Conservation (phyloP, 768 basidiomycete species). For the Boletus huronensis region DNA sequence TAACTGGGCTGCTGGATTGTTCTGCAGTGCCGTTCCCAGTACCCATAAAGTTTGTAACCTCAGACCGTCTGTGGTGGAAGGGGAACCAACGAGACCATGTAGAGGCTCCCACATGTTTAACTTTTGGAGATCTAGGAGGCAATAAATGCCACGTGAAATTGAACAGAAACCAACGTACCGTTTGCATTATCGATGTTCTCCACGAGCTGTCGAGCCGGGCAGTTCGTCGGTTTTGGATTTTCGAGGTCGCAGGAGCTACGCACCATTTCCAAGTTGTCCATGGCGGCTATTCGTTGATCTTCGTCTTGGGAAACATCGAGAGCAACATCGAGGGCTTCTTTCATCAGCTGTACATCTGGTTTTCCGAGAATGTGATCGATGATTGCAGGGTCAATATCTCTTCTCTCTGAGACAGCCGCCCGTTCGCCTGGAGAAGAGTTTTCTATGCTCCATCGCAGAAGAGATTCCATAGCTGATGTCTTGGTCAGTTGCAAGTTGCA, state of each 20-base stretch:
- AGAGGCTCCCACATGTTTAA: constrained; percentile 79
- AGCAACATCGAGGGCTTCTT: constrained; percentile 67
- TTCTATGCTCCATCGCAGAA: constrained; percentile 81
- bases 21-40: constrained; percentile 84
- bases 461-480: constrained; percentile 55
- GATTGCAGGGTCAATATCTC: constrained; percentile 74
- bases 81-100: constrained; percentile 55
- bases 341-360: constrained; percentile 80
- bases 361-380: constrained; percentile 85
- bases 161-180: constrained; percentile 33
- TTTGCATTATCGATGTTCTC: constrained; percentile 93
- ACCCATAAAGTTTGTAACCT: constrained; percentile 78
- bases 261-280: constrained; percentile 90
- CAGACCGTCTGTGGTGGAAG: constrained; percentile 54
- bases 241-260: constrained; percentile 15
- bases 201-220: constrained; percentile 51
- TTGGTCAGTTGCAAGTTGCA: background rate
- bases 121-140: constrained; percentile 60
- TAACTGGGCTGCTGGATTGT: constrained; percentile 81
- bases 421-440: constrained; percentile 46
- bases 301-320: constrained; percentile 52
- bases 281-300: constrained; percentile 58
- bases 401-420: constrained; percentile 34
- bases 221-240: background rate
- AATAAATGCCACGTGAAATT: background rate